A percentile compares a stretch with the other conserved stretches of the same genome.
Conservation (phyloP, 306 rosid genomes). For the Alnus rubra region DNA sequence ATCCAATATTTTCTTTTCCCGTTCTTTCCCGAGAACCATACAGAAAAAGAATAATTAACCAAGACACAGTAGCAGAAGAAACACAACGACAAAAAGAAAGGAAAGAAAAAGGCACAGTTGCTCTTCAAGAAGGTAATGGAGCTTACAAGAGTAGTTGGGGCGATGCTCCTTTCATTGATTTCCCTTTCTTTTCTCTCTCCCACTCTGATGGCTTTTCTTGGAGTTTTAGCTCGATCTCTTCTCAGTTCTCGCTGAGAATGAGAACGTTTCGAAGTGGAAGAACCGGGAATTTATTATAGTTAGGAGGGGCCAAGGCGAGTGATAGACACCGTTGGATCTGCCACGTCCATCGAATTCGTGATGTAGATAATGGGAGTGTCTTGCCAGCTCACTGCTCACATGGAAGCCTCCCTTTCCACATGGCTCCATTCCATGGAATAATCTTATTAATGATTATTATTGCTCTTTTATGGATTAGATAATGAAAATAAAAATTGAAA, state of each 20-base stretch:
- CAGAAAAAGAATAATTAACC: background rate
- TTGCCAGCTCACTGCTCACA: too few species aligned
- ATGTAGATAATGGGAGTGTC: too few species aligned
- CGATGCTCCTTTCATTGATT: slow-evolving; percentile 18
- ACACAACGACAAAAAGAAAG: background rate
- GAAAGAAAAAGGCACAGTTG: background rate
- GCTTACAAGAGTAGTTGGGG: slow-evolving; percentile 25
- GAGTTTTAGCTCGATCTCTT: slow-evolving; percentile 1
- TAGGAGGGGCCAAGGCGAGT: too few species aligned
- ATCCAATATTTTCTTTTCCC: background rate
- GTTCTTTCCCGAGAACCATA: background rate
- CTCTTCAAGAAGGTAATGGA: background rate
- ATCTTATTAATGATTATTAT: too few species aligned
- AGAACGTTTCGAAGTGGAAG: background rate
- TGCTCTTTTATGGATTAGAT: too few species aligned
- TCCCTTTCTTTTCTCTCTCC: background rate
- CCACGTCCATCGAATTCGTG: too few species aligned
- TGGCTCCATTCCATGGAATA: too few species aligned
- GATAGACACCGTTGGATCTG: too few species aligned
- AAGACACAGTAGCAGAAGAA: background rate
- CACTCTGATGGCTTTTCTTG: slow-evolving; percentile 17
- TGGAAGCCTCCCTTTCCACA: too few species aligned
- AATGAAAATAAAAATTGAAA: too few species aligned
- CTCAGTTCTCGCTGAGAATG: background rate
- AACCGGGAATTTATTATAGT: background rate